phyloP scores from a whole-genome alignment of 2,329 filamentous ascomycete species.

The Ceratocystis variospora region DNA sequence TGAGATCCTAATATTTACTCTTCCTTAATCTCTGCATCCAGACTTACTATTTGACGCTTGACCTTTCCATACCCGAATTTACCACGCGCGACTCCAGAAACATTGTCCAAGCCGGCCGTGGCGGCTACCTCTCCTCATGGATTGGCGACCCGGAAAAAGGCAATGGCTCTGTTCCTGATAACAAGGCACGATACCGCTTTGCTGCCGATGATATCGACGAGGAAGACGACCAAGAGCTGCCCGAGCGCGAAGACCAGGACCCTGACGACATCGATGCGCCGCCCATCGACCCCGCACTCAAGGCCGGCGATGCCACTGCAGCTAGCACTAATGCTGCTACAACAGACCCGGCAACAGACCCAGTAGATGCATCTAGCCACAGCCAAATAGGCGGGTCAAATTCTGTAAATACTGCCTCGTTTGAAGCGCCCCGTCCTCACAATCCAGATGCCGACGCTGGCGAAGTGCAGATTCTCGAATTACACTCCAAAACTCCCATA shows the following conservation, averaged over 20 bases:
- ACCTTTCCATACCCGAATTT: conserved; percentile 48
- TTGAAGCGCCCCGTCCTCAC: not conserved
- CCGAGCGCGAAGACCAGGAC: conserved; percentile 28
- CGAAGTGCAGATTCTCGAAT: conserved; percentile 65
- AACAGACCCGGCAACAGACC: not conserved
- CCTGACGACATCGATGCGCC: conserved; percentile 16
- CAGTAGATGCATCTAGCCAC: conserved; percentile 4
- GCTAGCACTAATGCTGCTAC: not conserved
- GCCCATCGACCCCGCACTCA: not conserved
- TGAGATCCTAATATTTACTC: not conserved
- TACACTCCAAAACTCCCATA: conserved; percentile 63
- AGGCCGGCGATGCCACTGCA: not conserved
- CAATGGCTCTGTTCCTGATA: not conserved
- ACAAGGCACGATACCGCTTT: conserved; percentile 19
- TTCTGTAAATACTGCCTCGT: not conserved
- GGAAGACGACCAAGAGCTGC: conserved; percentile 25
- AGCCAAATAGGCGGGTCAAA: not conserved
- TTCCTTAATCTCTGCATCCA: conserved; percentile 23
- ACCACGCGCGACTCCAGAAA: conserved; percentile 18
- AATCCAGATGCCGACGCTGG: conserved; percentile 20
- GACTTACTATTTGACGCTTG: conserved; percentile 51
- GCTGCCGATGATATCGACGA: conserved; percentile 23
- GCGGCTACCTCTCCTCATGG: conserved; percentile 24
- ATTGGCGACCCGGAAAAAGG: conserved; percentile 20
- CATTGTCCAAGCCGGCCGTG: conserved; percentile 19